Base-by-base conservation (phyloP, 257 asterid species). In the Nicotiana otophora region DNA sequence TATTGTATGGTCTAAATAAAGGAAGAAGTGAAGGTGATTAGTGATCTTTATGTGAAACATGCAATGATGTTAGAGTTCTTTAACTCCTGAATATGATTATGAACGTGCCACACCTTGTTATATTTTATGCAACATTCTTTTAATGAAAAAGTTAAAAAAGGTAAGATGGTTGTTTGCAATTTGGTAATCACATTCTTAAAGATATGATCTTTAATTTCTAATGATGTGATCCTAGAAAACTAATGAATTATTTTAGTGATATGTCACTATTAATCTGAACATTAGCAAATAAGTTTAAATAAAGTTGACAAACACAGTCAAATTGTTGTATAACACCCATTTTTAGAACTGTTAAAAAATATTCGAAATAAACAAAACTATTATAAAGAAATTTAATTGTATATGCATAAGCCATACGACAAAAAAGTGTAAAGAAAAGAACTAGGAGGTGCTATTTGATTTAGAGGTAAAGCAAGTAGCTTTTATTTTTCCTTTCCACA, bases 91-190 rank as follows among this genome's bases (percentile, higher is more conserved):
- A 1, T 74, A 74, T 74, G 15, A 51, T 74, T 74, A 74, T 23
- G 1, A 14, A 48, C 26, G 80, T 51, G 42, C 26, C 63, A 26
- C 80, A 74, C 80, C 63, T 74, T 74, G 80, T 26, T 74, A 7
- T 74, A 74, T 74, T 51, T 74, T 74, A 74, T 74, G 80, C 63
- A 74, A 74, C 80, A 74, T 51, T 74, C 80, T 51, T 74, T 51
- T 14, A 23, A 74, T 74, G 80, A 15, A 74, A 23, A 74, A 74
- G 80, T 26, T 74, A 7, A 26, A 74, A 48, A 51, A 11, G 1
- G 7, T 14, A 48, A 12, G 39, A 26, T 23, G 39, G 26, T 15
- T 48, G 80, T 74, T 51, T 74, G 62, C 33, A 51, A 74, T 74
- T 17, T 67, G 53, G 20, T 54, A 48, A 51, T 28, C 28, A 75